These are phyloP conservation scores for Pythium vanterpoolii DNA, from an alignment of 352 stramenopile genomes.

Conservation along the genomic window DNA sequence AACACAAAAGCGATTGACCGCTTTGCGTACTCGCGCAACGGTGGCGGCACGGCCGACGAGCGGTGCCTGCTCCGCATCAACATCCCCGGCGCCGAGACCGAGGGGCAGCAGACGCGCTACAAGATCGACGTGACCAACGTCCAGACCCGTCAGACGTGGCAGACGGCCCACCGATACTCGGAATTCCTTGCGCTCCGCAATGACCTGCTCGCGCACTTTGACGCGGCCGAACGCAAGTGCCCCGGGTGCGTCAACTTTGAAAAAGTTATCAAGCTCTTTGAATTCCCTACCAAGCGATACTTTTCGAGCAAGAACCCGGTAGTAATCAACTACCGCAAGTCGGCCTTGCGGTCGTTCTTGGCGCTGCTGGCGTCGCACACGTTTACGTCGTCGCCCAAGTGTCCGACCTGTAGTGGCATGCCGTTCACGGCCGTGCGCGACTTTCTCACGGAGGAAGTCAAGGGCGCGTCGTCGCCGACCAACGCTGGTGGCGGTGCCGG, in stretches of 20 bases:
- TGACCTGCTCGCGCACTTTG: conserved; percentile 62
- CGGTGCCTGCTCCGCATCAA: conserved; percentile 70
- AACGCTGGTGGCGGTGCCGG: neutral
- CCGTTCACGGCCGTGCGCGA: conserved; percentile 75
- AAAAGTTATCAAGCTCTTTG: conserved; percentile 75
- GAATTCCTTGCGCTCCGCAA: conserved; percentile 77
- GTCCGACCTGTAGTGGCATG: conserved; percentile 69
- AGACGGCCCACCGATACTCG: conserved; percentile 73
- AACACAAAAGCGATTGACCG: conserved; percentile 49
- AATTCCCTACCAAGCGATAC: conserved; percentile 82
- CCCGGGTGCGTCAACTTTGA: conserved; percentile 82
- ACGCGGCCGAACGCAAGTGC: conserved; percentile 59
- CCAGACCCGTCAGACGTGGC: conserved; percentile 63
- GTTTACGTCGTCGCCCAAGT: conserved; percentile 78
- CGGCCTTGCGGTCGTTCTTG: conserved; percentile 67
- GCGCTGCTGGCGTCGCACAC: conserved; percentile 75
- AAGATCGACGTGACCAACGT: conserved; percentile 68
- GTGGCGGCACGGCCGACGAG: conserved; percentile 58
- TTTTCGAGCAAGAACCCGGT: conserved; percentile 74
- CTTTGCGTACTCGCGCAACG: conserved; percentile 84
- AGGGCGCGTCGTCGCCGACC: neutral
- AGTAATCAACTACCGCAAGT: conserved; percentile 82
- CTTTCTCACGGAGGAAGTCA: conserved; percentile 53
- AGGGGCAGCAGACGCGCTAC: conserved; percentile 56
- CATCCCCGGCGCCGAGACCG: conserved; percentile 42